Evolutionary conservation across 495 filamentous ascomycete genomes (phyloP).

Genomic region (Penicillium diatomitis): DNA sequence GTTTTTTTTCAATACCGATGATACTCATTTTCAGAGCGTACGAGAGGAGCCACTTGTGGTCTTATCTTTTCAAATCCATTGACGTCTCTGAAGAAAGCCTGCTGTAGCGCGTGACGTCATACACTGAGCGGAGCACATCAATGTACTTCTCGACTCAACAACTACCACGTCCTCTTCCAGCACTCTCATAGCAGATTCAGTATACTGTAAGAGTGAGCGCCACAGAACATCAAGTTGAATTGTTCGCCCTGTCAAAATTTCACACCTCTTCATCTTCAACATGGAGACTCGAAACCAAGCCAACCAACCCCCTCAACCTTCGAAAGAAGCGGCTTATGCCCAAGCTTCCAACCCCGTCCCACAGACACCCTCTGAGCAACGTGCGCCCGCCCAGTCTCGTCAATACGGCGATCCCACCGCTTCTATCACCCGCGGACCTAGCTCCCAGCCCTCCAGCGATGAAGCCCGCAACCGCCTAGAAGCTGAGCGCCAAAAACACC

Average conservation of each 20-base stretch:
- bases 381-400: constrained; percentile 17
- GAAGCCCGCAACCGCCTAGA: constrained; percentile 18
- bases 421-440: constrained; percentile 29
- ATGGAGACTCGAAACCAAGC: constrained; percentile 12
- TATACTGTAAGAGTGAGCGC: background rate
- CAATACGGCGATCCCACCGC: constrained; percentile 24
- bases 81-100: background rate
- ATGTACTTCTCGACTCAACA: background rate
- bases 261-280: background rate
- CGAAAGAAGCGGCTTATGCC: constrained; percentile 41
- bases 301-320: constrained; percentile 35
- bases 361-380: constrained; percentile 40
- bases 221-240: no score
- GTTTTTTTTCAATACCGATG: background rate
- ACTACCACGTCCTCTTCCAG: background rate
- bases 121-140: constrained; percentile 2
- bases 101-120: constrained; percentile 15
- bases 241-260: no score
- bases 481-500: constrained; percentile 8
- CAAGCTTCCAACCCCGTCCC: constrained; percentile 41
- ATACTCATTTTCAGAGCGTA: background rate
- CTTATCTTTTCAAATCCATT: background rate
- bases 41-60: no score
- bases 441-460: constrained; percentile 30
- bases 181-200: background rate